A percentile compares a stretch with the other conserved stretches of the same genome.
Conservation (phyloP, 2,329 filamentous ascomycete genomes). For the Basipetospora chlamydospora region DNA sequence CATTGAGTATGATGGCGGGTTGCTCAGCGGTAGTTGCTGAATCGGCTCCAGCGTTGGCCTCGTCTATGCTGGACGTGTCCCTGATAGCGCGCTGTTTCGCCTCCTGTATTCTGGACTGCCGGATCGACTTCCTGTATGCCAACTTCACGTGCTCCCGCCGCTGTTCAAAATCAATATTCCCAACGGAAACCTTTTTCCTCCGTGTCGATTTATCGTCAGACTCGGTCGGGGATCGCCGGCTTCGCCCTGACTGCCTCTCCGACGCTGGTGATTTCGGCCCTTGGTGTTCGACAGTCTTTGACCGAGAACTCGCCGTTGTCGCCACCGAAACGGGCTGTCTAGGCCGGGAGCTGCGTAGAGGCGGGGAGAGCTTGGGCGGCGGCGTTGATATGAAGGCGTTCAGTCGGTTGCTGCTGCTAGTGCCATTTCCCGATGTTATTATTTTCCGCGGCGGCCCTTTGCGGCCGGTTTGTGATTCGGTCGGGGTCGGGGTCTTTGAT, state of each 20-base stretch:
- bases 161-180: conserved; percentile 73
- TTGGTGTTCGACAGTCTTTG: conserved; percentile 44
- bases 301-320: conserved; percentile 55
- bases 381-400: conserved; percentile 62
- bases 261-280: conserved; percentile 35
- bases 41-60: conserved; percentile 11
- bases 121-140: conserved; percentile 72
- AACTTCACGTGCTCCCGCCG: conserved; percentile 69
- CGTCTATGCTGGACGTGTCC: neutral
- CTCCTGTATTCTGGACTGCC: conserved; percentile 52
- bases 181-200: conserved; percentile 45
- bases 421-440: conserved; percentile 18
- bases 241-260: neutral
- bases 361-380: conserved; percentile 59
- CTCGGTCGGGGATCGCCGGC: neutral
- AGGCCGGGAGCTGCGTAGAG: conserved; percentile 68
- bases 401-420: conserved; percentile 41
- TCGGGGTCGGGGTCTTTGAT: conserved; percentile 21
- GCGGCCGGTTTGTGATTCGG: conserved; percentile 19
- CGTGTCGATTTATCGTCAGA: conserved; percentile 14
- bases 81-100: conserved; percentile 34
- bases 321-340: conserved; percentile 63
- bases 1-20: neutral
- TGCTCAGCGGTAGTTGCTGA: conserved; percentile 18
- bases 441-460: conserved; percentile 26